phyloP scores from a whole-genome alignment of 257 asterid species.

The Penstemon newberryi region DNA sequence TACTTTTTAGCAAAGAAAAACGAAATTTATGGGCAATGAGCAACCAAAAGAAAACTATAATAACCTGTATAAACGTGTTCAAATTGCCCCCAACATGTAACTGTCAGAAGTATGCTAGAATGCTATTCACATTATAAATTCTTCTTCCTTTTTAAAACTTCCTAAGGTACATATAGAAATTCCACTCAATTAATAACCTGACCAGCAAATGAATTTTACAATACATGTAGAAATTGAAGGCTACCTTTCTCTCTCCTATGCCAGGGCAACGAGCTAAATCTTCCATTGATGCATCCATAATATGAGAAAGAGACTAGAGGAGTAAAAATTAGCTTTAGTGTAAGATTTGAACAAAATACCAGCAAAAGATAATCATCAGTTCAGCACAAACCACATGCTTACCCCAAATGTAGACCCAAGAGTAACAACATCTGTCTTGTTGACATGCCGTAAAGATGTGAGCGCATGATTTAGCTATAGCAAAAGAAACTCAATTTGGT shows the following conservation, averaged over 20 bases:
- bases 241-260: slow-evolving; percentile 96
- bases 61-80: background rate
- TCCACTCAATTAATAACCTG: slow-evolving; percentile 7
- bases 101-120: too few species aligned
- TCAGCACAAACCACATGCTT: slow-evolving; percentile 28
- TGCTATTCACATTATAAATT: too few species aligned
- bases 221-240: background rate
- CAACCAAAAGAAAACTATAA: background rate
- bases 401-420: slow-evolving; percentile 99
- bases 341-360: background rate
- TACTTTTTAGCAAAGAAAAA: background rate
- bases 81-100: too few species aligned
- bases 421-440: slow-evolving; percentile 97
- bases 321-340: slow-evolving; percentile 15
- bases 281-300: slow-evolving; percentile 99
- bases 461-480: slow-evolving; percentile 77
- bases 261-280: slow-evolving; percentile 99
- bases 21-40: background rate
- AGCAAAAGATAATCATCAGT: background rate
- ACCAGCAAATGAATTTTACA: background rate
- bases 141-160: background rate
- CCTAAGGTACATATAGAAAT: background rate
- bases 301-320: slow-evolving; percentile 73
- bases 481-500: slow-evolving; percentile 26
- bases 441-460: slow-evolving; percentile 88